Evolutionary conservation across 208 protist species (phyloP).

Genomic region (Trypanosoma boissoni): DNA sequence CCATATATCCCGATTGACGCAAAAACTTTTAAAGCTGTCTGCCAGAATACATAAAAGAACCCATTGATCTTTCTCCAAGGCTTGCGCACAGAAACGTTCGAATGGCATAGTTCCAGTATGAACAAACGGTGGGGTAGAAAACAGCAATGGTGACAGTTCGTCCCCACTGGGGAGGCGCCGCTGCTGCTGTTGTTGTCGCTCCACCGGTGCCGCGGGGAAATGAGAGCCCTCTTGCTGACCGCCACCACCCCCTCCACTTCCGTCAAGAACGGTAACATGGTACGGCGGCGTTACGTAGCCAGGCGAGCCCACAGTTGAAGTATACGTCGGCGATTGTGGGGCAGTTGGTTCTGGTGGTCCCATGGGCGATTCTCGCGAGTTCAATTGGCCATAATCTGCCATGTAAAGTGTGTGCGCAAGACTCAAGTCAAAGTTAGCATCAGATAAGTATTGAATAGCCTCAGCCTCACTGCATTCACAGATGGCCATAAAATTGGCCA

Average conservation of each 20-base stretch:
- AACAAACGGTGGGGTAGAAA: conserved; percentile 52
- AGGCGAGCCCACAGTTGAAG: conserved; percentile 12
- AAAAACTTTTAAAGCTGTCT: conserved; percentile 50
- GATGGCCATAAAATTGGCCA: conserved; percentile 74
- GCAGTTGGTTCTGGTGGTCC: neutral
- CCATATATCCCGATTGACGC: conserved; percentile 79
- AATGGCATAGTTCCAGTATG: conserved; percentile 29
- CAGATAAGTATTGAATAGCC: conserved; percentile 57
- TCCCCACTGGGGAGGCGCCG: conserved; percentile 18
- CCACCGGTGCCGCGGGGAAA: neutral
- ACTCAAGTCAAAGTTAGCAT: conserved; percentile 54
- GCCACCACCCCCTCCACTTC: conserved; percentile 15
- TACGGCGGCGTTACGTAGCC: conserved; percentile 27
- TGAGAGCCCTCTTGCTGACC: conserved; percentile 4
- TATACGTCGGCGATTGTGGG: neutral
- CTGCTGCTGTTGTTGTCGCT: neutral
- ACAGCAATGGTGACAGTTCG: conserved; percentile 14
- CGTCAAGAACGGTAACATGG: conserved; percentile 19
- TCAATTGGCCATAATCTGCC: neutral
- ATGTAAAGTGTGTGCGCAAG: conserved; percentile 41
- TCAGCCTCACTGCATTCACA: conserved; percentile 46
- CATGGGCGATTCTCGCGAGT: too few species aligned
- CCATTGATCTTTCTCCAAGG: conserved; percentile 45
- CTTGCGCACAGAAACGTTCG: conserved; percentile 37
- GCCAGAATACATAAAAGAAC: conserved; percentile 56